phyloP scores from a whole-genome alignment of 2,329 filamentous ascomycete genomes.

The Neonectria magnoliae region DNA sequence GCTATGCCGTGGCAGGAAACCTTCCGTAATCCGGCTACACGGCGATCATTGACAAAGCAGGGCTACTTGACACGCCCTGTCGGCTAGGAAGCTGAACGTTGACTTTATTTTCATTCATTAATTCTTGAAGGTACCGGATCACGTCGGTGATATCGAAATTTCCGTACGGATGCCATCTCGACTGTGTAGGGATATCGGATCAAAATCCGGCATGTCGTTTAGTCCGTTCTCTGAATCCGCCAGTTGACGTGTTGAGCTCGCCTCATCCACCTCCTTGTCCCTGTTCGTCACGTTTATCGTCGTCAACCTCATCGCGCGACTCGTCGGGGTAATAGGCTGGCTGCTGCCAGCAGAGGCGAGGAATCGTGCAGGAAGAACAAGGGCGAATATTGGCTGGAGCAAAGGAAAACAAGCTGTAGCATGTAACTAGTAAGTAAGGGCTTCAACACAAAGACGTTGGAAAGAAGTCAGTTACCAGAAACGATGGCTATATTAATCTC shows the following conservation, averaged over 20 bases:
- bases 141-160: conserved; percentile 9
- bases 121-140: conserved; percentile 16
- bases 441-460: too few species aligned
- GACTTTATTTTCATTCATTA: conserved; percentile 15
- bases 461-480: conserved; percentile 21
- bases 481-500: conserved; percentile 39
- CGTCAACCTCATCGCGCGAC: conserved; percentile 29
- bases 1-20: too few species aligned
- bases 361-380: conserved; percentile 34
- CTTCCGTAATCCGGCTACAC: too few species aligned
- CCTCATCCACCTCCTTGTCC: conserved; percentile 34
- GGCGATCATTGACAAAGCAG: too few species aligned
- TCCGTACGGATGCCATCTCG: conserved; percentile 24
- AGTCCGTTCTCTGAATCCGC: conserved; percentile 31
- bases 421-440: not conserved
- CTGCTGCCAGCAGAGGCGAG: conserved; percentile 37
- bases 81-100: conserved; percentile 22
- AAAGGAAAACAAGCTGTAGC: conserved; percentile 35
- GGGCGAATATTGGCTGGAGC: conserved; percentile 36
- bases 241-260: conserved; percentile 37
- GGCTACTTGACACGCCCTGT: conserved; percentile 26
- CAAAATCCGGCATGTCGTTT: conserved; percentile 19
- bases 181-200: conserved; percentile 2
- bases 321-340: conserved; percentile 33
- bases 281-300: conserved; percentile 34